These are phyloP conservation scores for Paraphaeosphaeria minitans DNA, from an alignment of 2,329 filamentous ascomycete genomes.

Conservation along the genomic window DNA sequence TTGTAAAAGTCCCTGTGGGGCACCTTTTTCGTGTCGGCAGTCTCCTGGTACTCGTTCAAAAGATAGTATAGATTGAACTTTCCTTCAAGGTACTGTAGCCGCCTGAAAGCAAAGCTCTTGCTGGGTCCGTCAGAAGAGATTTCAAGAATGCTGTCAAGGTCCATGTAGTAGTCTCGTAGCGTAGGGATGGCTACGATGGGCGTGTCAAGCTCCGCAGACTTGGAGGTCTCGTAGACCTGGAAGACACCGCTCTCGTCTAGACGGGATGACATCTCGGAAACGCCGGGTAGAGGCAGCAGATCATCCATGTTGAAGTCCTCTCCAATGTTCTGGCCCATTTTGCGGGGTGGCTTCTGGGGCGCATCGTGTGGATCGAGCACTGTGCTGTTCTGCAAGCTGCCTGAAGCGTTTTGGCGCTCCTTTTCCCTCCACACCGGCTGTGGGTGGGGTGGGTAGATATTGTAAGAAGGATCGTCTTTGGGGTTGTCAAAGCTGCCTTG, in stretches of 20 bases:
- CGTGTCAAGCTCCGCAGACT: conserved; percentile 64
- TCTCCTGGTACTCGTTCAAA: conserved; percentile 96
- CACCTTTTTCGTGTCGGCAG: conserved; percentile 95
- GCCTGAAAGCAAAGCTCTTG: conserved; percentile 95
- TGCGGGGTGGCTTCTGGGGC: conserved; percentile 64
- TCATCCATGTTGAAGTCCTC: conserved; percentile 89
- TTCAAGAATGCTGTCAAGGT: conserved; percentile 82
- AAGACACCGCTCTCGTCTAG: conserved; percentile 87
- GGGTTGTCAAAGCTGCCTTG: conserved; percentile 86
- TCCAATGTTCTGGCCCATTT: conserved; percentile 87
- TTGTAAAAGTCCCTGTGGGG: conserved; percentile 99
- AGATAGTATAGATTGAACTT: conserved; percentile 95
- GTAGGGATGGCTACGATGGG: conserved; percentile 87
- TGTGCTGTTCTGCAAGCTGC: conserved; percentile 47
- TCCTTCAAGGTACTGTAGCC: conserved; percentile 92
- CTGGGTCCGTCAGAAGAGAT: conserved; percentile 95
- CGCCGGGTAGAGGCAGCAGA: conserved; percentile 71
- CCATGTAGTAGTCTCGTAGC: conserved; percentile 93
- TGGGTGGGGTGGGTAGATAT: conserved; percentile 88
- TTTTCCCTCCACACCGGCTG: conserved; percentile 82
- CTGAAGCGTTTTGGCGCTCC: conserved; percentile 46
- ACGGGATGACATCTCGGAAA: conserved; percentile 74
- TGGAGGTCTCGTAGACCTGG: conserved; percentile 80
- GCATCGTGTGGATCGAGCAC: conserved; percentile 39
- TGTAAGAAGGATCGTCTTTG: conserved; percentile 81